Evolutionary conservation across 2,329 filamentous ascomycete species (phyloP).

Genomic region (Fusarium aywerte): DNA sequence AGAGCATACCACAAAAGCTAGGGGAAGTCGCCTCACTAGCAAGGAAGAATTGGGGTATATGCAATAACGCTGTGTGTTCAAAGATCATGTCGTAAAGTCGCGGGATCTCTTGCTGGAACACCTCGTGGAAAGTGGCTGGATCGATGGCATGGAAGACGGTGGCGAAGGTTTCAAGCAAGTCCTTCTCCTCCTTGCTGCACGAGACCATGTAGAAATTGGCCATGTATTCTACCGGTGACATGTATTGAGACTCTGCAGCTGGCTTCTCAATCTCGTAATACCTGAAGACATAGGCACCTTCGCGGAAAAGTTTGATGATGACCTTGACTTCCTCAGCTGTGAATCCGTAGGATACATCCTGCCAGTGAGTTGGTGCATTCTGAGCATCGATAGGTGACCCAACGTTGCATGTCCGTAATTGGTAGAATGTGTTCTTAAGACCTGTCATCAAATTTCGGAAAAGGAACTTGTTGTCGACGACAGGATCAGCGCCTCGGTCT

Average conservation of each 20-base stretch:
- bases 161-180: conserved; percentile 95
- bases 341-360: conserved; percentile 95
- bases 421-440: conserved; percentile 95
- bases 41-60: conserved; percentile 97
- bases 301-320: conserved; percentile 95
- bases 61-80: conserved; percentile 90
- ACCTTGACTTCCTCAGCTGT: conserved; percentile 97
- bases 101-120: conserved; percentile 97
- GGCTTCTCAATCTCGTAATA: conserved; percentile 95
- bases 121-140: conserved; percentile 97
- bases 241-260: conserved; percentile 75
- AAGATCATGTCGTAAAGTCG: conserved; percentile 98
- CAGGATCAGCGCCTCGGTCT: conserved; percentile 88
- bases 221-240: conserved; percentile 89
- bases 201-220: conserved; percentile 95
- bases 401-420: conserved; percentile 89
- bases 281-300: conserved; percentile 94
- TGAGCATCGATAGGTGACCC: conserved; percentile 75
- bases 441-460: conserved; percentile 98
- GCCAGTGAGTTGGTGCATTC: conserved; percentile 89
- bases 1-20: conserved; percentile 96
- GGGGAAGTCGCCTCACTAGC: conserved; percentile 98
- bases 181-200: conserved; percentile 95
- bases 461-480: conserved; percentile 96
- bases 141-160: conserved; percentile 99